Conservation (phyloP, 306 rosid species). For the Quercus wislizeni region DNA sequence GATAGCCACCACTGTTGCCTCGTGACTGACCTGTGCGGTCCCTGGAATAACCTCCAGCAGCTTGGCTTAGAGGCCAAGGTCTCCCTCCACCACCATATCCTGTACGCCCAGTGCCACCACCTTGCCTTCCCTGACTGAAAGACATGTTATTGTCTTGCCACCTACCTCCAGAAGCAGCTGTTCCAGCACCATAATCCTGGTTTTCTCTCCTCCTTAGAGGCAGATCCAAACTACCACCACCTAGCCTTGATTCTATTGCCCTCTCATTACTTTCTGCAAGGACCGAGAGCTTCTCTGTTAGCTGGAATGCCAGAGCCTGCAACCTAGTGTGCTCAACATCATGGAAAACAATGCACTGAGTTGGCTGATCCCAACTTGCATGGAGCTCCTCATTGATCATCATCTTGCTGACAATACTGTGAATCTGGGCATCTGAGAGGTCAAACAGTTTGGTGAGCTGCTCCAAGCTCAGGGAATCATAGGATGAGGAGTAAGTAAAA, state of each 20-base stretch:
- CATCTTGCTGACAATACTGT: slow-evolving; percentile 84
- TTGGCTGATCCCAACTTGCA: slow-evolving; percentile 72
- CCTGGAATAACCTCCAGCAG: slow-evolving; percentile 48
- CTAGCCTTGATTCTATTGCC: slow-evolving; percentile 76
- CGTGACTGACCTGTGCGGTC: slow-evolving; percentile 42
- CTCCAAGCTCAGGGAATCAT: slow-evolving; percentile 66
- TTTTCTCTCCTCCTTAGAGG: slow-evolving; percentile 75
- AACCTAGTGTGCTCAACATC: slow-evolving; percentile 59
- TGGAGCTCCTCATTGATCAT: slow-evolving; percentile 92
- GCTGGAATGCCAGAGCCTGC: slow-evolving; percentile 79
- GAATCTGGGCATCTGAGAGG: slow-evolving; percentile 55
- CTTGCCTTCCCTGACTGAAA: slow-evolving; percentile 61
- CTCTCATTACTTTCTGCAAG: slow-evolving; percentile 90
- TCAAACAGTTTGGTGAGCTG: slow-evolving; percentile 77
- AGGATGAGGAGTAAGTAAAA: slow-evolving; percentile 79
- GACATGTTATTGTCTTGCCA: slow-evolving; percentile 72
- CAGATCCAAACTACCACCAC: slow-evolving; percentile 88
- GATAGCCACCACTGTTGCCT: slow-evolving; percentile 52
- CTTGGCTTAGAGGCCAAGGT: slow-evolving; percentile 40
- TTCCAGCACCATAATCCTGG: slow-evolving; percentile 70
- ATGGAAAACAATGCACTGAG: slow-evolving; percentile 52
- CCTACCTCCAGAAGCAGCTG: slow-evolving; percentile 46
- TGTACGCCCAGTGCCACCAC: slow-evolving; percentile 53
- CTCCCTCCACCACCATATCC: slow-evolving; percentile 66
- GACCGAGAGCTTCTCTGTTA: slow-evolving; percentile 78